Evolutionary conservation across 176 grass and related monocot genomes (phyloP), one percentile per base, ranked within the genome.

Genomic region (Aegilops tauschii): DNA sequence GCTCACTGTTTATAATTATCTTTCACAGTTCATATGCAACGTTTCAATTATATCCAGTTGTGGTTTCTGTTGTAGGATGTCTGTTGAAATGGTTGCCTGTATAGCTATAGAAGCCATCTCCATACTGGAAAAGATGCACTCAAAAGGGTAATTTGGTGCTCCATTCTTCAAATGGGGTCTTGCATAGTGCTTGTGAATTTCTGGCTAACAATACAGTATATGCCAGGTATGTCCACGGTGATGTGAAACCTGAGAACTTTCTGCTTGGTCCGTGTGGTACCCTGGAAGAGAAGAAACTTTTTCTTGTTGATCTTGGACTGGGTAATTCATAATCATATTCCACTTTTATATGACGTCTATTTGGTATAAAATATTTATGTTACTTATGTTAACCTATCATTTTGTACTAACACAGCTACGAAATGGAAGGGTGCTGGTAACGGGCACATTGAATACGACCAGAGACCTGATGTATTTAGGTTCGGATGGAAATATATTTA

Each of bases 301-400:
- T 98, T 85, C 96, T 98, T 87, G 93, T 95, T 95, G 96, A 98
- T 77, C 96, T 98, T 92, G 96, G 96, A 85, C 78, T 98, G 86
- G 96, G 96, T 98, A 94, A 82, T 89, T 85, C n/a, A 36, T 84
- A 76, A 81, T 79, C 27, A 88, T n/a, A 80, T 81, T n/a, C 23
- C 31, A 35, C 39, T 77, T 14, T 21, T 88, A 37, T 82, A 71
- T 71, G 20, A 77, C 31, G 65, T 29, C 64, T 72, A 29, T 65
- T 58, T 77, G 13, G 27, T 82, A 65, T 81, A 34, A 45, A 49
- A 62, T 77, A 82, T 73, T 88, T 86, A 65, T 67, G 34, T 66
- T 88, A 64, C 65, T 58, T 84, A 20, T 14, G 39, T 68, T 73
- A 72, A 71, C 69, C 70, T 35, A 65, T 85, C 25, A 68, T 88